These are phyloP conservation scores for Eremothecium coryli DNA, from an alignment of 1,139 yeast species.

Conservation along the genomic window DNA sequence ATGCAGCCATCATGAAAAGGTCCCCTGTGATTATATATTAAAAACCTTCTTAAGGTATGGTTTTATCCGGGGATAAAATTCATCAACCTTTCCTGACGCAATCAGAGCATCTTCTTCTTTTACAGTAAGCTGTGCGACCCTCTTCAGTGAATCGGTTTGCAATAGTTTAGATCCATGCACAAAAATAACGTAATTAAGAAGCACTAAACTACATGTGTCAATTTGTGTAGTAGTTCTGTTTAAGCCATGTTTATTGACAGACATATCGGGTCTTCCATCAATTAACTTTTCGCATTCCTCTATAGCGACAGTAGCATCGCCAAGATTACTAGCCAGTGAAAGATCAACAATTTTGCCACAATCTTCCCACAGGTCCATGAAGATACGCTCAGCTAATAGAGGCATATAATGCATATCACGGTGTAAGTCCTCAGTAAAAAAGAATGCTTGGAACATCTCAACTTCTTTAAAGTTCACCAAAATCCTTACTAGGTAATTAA, in stretches of 20 bases:
- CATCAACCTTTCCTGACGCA: not conserved
- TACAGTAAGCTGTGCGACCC: not conserved
- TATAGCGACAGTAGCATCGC: constrained; percentile 8
- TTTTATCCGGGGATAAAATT: not conserved
- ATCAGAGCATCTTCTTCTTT: constrained; percentile 1
- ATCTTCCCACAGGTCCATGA: constrained; percentile 9
- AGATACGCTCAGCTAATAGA: constrained; percentile 17
- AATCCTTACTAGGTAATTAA: constrained; percentile 10
- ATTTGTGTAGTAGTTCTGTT: constrained; percentile 10
- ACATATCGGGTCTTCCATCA: constrained; percentile 2
- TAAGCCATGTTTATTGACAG: not conserved
- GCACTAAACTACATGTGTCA: constrained; percentile 15
- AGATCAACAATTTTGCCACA: constrained; percentile 4
- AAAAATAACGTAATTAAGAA: constrained; percentile 7
- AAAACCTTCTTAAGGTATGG: constrained; percentile 2
- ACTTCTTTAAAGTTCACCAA: constrained; percentile 14
- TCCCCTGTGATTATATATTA: not conserved
- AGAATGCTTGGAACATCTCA: constrained; percentile 19
- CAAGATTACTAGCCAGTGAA: constrained; percentile 9
- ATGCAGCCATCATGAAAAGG: not conserved
- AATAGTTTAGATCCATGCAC: constrained; percentile 3
- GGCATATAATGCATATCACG: constrained; percentile 16
- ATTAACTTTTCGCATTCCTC: constrained; percentile 9
- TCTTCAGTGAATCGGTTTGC: not conserved
- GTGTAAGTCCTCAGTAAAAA: constrained; percentile 12